Evolutionary conservation across 2,329 filamentous ascomycete species (phyloP).

Genomic region (Fusarium sp.): DNA sequence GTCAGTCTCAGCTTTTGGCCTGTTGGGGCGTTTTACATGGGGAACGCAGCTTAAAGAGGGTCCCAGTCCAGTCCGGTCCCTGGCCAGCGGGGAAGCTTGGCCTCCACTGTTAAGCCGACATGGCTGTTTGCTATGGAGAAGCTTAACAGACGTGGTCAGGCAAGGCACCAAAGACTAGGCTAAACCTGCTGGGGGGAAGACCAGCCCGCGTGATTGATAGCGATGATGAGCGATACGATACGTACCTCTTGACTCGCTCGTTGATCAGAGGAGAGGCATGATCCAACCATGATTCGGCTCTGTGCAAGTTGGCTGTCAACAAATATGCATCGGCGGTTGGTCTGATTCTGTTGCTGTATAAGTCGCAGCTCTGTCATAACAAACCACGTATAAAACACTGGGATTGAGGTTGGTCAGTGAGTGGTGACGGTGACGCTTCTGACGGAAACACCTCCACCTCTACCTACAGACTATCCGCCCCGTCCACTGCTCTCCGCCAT

Average conservation of each 20-base stretch:
- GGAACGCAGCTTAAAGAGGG: slow-evolving; percentile 31
- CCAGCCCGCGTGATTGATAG: slow-evolving; percentile 43
- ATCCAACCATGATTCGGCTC: slow-evolving; percentile 36
- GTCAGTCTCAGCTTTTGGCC: neutral
- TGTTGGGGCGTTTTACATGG: slow-evolving; percentile 21
- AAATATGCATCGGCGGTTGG: slow-evolving; percentile 3
- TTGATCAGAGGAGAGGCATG: slow-evolving; percentile 11
- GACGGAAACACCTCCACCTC: slow-evolving; percentile 44
- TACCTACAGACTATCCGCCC: slow-evolving; percentile 36
- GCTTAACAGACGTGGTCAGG: slow-evolving; percentile 32
- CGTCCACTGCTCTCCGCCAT: slow-evolving; percentile 42
- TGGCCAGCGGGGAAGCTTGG: slow-evolving; percentile 40
- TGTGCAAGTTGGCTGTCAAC: neutral
- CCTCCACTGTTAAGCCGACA: slow-evolving; percentile 40
- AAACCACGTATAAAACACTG: neutral
- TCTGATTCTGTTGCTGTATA: neutral
- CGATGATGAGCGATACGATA: slow-evolving; percentile 20
- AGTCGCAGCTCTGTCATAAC: neutral
- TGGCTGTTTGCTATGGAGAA: slow-evolving; percentile 6
- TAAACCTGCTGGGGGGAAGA: slow-evolving; percentile 20
- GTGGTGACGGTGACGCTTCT: slow-evolving; percentile 47
- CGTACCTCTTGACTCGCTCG: slow-evolving; percentile 11
- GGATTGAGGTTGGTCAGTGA: slow-evolving; percentile 15
- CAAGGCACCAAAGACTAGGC: slow-evolving; percentile 17
- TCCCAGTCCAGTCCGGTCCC: slow-evolving; percentile 8